A percentile compares a stretch with the other conserved stretches of the same genome.
phyloP scores from a whole-genome alignment of 2,329 filamentous ascomycete genomes.

The Pseudocercospora fuligena region DNA sequence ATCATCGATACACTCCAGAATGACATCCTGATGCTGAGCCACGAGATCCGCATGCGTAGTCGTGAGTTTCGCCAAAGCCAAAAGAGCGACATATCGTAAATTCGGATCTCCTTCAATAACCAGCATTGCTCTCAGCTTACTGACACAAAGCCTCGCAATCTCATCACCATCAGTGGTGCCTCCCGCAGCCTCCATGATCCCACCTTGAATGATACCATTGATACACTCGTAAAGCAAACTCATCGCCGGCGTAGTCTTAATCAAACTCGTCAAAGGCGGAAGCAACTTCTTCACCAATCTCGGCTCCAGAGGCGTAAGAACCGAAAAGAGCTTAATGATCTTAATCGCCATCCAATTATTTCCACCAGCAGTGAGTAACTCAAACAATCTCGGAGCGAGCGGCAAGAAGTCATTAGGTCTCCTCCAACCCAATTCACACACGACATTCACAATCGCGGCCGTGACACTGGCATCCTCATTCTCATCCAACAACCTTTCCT shows the following conservation, averaged over 20 bases:
- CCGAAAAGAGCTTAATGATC: slow-evolving; percentile 97
- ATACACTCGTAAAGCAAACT: slow-evolving; percentile 98
- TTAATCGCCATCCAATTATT: slow-evolving; percentile 99
- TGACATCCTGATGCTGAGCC: slow-evolving; percentile 91
- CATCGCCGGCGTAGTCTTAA: slow-evolving; percentile 94
- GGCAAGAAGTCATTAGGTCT: slow-evolving; percentile 92
- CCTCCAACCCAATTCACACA: slow-evolving; percentile 94
- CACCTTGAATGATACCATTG: slow-evolving; percentile 96
- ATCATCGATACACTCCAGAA: slow-evolving; percentile 94
- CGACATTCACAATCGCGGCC: slow-evolving; percentile 92
- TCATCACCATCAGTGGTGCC: slow-evolving; percentile 84
- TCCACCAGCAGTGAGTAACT: slow-evolving; percentile 84
- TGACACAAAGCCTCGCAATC: slow-evolving; percentile 88
- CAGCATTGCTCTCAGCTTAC: slow-evolving; percentile 91
- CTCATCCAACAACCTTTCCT: slow-evolving; percentile 88
- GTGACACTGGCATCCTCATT: slow-evolving; percentile 91
- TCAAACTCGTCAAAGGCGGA: slow-evolving; percentile 88
- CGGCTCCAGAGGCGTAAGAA: slow-evolving; percentile 88
- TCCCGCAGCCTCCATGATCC: slow-evolving; percentile 83
- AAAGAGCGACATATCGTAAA: slow-evolving; percentile 92
- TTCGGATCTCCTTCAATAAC: slow-evolving; percentile 93
- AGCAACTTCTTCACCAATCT: slow-evolving; percentile 88
- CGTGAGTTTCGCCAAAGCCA: slow-evolving; percentile 96
- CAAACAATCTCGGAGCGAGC: slow-evolving; percentile 87
- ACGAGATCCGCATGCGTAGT: slow-evolving; percentile 86